Evolutionary conservation across 2,329 filamentous ascomycete genomes (phyloP).

Genomic region (Rhynchosporium secalis): DNA sequence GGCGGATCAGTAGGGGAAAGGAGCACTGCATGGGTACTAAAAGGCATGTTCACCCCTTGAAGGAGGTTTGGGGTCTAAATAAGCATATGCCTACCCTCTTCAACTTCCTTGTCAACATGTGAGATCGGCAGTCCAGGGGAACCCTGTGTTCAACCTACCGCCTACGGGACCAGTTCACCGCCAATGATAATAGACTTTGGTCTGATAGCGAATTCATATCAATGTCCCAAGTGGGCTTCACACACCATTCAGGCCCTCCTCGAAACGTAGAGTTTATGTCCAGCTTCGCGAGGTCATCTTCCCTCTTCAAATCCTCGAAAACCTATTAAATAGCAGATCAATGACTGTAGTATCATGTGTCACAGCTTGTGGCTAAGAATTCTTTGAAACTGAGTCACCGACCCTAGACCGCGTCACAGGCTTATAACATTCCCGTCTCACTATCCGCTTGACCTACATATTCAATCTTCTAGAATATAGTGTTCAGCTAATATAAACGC

Average conservation of each 20-base stretch:
- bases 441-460: not conserved
- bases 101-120: not conserved
- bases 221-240: not conserved
- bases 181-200: not conserved
- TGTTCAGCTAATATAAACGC: not conserved
- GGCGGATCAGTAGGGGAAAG: not conserved
- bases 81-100: not conserved
- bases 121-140: not conserved
- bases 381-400: not conserved
- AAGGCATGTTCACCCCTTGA: not conserved
- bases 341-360: not conserved
- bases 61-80: no score
- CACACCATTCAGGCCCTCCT: not conserved
- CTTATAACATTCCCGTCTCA: not conserved
- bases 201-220: not conserved
- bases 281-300: not conserved
- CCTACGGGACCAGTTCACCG: not conserved
- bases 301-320: not conserved
- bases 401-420: not conserved
- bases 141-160: not conserved
- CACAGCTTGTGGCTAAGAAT: conserved; percentile 3
- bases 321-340: not conserved
- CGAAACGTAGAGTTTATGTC: not conserved
- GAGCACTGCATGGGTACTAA: not conserved
- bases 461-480: not conserved